Percentiles rank a stretch among this genome's conserved stretches.
Conservation (phyloP, 2,329 filamentous ascomycete species). For the Tolypocladium cylindrosporum region DNA sequence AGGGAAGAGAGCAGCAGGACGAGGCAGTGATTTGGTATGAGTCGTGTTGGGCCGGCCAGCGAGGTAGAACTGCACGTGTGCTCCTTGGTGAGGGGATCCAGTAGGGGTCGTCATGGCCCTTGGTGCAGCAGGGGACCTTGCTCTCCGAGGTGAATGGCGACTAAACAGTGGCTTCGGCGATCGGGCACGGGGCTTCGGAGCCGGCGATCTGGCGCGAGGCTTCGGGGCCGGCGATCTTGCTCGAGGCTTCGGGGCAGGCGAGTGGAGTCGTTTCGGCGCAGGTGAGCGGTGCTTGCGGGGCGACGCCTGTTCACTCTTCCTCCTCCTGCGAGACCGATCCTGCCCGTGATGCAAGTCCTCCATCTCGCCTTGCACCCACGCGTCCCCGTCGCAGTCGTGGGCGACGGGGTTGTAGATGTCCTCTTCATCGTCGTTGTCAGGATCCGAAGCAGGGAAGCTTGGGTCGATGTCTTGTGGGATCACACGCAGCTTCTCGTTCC, state of each 20-base stretch:
- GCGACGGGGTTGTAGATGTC: conserved; percentile 48
- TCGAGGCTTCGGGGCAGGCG: conserved; percentile 26
- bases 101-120: conserved; percentile 20
- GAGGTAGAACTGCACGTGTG: conserved; percentile 26
- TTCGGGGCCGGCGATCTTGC: conserved; percentile 25
- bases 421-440: conserved; percentile 74
- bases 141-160: conserved; percentile 2
- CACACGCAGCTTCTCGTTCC: conserved; percentile 67
- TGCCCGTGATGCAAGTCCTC: conserved; percentile 54
- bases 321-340: conserved; percentile 36
- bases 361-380: conserved; percentile 63
- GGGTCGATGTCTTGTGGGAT: conserved; percentile 97
- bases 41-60: conserved; percentile 55
- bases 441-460: conserved; percentile 91
- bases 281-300: conserved; percentile 35
- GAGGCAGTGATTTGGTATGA: conserved; percentile 79
- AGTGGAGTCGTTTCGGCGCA: conserved; percentile 19
- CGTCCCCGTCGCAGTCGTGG: conserved; percentile 56
- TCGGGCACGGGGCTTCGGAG: conserved; percentile 36
- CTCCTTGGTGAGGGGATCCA: conserved; percentile 28
- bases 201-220: conserved; percentile 17
- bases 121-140: conserved; percentile 1
- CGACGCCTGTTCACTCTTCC: conserved; percentile 39
- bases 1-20: conserved; percentile 62
- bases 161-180: conserved; percentile 30